These are phyloP conservation scores for Leccinum pellstonianum DNA, from an alignment of 768 basidiomycete species.

Conservation along the genomic window DNA sequence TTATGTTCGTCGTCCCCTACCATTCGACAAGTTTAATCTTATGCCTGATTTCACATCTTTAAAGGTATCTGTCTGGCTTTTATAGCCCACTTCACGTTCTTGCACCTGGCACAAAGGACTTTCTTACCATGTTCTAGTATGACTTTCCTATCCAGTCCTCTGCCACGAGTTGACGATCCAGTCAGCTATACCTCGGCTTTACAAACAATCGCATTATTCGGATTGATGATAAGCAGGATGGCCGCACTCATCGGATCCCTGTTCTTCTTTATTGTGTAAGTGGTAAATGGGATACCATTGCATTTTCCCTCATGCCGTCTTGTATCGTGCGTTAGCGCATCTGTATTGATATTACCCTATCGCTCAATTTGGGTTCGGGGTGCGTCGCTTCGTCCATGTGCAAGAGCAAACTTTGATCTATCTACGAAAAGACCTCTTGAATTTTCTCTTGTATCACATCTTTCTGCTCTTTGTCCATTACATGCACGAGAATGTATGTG, in stretches of 20 bases:
- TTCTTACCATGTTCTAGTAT: slow-evolving; percentile 39
- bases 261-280: slow-evolving; percentile 54
- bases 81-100: slow-evolving; percentile 35
- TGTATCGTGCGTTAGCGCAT: slow-evolving; percentile 25
- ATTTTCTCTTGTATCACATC: slow-evolving; percentile 74
- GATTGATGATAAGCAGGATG: slow-evolving; percentile 62
- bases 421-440: slow-evolving; percentile 53
- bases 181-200: slow-evolving; percentile 34
- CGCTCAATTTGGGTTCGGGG: slow-evolving; percentile 37
- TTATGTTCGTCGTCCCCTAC: slow-evolving; percentile 35
- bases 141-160: slow-evolving; percentile 1
- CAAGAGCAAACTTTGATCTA: slow-evolving; percentile 6
- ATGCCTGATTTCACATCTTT: slow-evolving; percentile 11
- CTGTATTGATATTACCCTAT: slow-evolving; percentile 39
- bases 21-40: background rate
- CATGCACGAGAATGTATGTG: slow-evolving; percentile 58
- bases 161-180: slow-evolving; percentile 5
- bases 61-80: slow-evolving; percentile 45
- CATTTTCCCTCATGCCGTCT: slow-evolving; percentile 20
- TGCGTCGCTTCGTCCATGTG: slow-evolving; percentile 22
- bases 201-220: slow-evolving; percentile 69
- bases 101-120: slow-evolving; percentile 45
- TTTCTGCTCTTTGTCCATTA: slow-evolving; percentile 81
- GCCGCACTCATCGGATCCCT: slow-evolving; percentile 61
- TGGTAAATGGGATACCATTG: slow-evolving; percentile 13